These are phyloP conservation scores for Monosporozyma siamensis DNA, from an alignment of 805 yeast genomes.

Conservation along the genomic window DNA sequence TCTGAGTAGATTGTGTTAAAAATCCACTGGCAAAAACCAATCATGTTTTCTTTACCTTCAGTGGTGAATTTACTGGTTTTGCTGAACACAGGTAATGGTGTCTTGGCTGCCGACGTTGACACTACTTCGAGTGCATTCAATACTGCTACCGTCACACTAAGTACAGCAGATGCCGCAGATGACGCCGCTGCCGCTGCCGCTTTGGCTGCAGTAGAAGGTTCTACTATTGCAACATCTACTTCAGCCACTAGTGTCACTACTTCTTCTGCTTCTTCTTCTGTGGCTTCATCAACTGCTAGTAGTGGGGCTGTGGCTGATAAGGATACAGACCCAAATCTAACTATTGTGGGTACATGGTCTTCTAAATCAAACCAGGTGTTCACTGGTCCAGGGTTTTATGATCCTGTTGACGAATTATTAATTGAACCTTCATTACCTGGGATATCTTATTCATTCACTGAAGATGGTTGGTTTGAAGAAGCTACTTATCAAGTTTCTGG, in stretches of 20 bases:
- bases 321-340: constrained; percentile 2
- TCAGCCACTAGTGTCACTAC: not conserved
- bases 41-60: not conserved
- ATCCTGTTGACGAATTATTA: constrained; percentile 88
- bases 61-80: not conserved
- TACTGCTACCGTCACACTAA: not conserved
- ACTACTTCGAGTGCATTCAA: not conserved
- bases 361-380: constrained; percentile 89
- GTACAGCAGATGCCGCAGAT: not conserved
- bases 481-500: constrained; percentile 73
- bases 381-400: constrained; percentile 94
- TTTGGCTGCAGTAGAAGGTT: not conserved
- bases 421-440: constrained; percentile 97
- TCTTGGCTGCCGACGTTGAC: not conserved
- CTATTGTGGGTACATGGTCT: constrained; percentile 74
- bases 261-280: constrained; percentile 5
- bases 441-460: constrained; percentile 82
- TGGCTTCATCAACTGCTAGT: too few relatives aligned
- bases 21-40: not conserved
- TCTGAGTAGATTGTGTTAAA: too few relatives aligned
- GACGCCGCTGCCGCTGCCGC: constrained; percentile 2
- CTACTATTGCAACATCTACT: not conserved
- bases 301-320: not conserved
- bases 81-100: not conserved
- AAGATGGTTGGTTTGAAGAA: constrained; percentile 84